Conservation (phyloP, 306 rosid genomes). For the Fragaria vesca region DNA sequence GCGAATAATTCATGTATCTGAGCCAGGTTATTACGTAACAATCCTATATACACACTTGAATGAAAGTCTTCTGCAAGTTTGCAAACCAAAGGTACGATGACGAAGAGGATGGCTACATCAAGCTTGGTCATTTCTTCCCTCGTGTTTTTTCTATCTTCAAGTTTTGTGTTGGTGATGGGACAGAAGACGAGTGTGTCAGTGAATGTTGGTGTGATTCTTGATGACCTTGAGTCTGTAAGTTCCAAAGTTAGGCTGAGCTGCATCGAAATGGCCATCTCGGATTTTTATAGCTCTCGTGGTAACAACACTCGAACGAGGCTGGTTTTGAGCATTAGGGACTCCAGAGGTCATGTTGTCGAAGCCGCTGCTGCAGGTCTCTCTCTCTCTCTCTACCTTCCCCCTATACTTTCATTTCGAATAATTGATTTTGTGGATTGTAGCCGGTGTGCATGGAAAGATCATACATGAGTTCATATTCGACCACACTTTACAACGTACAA, state of each 20-base stretch:
- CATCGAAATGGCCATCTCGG: slow-evolving; percentile 29
- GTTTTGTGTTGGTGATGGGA: neutral
- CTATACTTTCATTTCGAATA: neutral
- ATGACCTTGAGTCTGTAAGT: slow-evolving; percentile 14
- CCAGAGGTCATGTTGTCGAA: slow-evolving; percentile 5
- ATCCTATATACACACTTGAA: no score
- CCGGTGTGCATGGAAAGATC: no score
- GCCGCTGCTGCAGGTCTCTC: slow-evolving; percentile 32
- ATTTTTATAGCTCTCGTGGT: slow-evolving; percentile 19
- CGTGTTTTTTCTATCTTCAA: neutral
- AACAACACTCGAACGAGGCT: slow-evolving; percentile 17
- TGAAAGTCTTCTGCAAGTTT: no score
- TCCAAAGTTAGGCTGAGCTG: slow-evolving; percentile 29
- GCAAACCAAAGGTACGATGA: no score
- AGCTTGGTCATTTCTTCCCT: neutral
- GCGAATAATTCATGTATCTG: no score
- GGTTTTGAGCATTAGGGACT: slow-evolving; percentile 8
- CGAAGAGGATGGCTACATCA: neutral
- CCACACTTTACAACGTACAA: no score
- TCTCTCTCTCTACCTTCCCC: no score
- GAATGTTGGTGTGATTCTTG: slow-evolving; percentile 30
- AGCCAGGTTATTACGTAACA: no score
- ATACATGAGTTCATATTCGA: no score
- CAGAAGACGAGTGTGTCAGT: slow-evolving; percentile 12
- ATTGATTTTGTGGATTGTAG: no score